Percentiles rank a stretch among this genome's conserved stretches.
Conservation (phyloP, 2,329 filamentous ascomycete genomes). For the Stromatinia cepivora region DNA sequence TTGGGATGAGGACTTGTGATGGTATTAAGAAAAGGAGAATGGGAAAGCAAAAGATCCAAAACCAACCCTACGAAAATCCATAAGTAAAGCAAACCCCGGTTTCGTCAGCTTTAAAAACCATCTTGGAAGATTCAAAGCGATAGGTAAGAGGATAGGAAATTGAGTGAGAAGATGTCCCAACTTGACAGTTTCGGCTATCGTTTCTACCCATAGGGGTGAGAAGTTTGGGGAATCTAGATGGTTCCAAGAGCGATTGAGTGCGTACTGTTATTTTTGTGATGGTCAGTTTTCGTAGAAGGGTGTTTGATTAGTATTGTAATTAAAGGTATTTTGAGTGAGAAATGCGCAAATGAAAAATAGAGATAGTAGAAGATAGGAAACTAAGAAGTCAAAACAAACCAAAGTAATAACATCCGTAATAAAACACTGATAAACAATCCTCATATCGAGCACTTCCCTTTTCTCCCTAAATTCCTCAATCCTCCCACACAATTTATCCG, state of each 20-base stretch:
- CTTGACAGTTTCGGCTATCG: slow-evolving; percentile 24
- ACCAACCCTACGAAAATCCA: slow-evolving; percentile 12
- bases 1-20: no score
- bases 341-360: no score
- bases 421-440: slow-evolving; percentile 28
- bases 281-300: no score
- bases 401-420: slow-evolving; percentile 39
- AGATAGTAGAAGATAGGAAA: no score
- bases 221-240: slow-evolving; percentile 33
- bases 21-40: neutral
- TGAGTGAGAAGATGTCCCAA: slow-evolving; percentile 4
- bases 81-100: neutral
- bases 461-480: slow-evolving; percentile 29
- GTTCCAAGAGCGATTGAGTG: slow-evolving; percentile 34
- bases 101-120: neutral
- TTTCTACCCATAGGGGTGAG: slow-evolving; percentile 29
- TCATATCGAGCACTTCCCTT: slow-evolving; percentile 27
- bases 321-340: no score
- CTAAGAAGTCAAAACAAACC: neutral
- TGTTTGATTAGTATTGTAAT: no score
- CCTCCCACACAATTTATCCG: slow-evolving; percentile 29
- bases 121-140: neutral
- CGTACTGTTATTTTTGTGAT: slow-evolving; percentile 27
- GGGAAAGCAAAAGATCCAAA: no score
- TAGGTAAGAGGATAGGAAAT: neutral